A percentile compares a stretch with the other conserved stretches of the same genome.
phyloP scores from a whole-genome alignment of 2,329 filamentous ascomycete genomes.

The Colletotrichum nymphaeae region DNA sequence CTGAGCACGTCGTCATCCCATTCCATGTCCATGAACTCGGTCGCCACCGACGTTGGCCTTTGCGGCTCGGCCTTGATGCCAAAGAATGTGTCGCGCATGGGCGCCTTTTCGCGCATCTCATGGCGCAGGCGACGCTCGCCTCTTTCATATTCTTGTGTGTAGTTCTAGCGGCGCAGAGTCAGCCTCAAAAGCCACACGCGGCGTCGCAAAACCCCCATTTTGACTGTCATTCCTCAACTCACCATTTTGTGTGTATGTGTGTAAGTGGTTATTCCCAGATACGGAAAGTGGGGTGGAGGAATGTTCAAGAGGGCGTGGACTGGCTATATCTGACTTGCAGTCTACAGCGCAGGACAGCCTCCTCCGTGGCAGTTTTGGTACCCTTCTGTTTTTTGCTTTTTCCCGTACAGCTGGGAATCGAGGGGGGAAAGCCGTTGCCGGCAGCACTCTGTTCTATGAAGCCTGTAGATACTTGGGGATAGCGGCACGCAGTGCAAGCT shows the following conservation, averaged over 20 bases:
- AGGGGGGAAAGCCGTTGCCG: conserved; percentile 50
- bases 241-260: conserved; percentile 48
- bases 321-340: conserved; percentile 33
- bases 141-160: conserved; percentile 46
- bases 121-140: conserved; percentile 53
- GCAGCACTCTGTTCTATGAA: conserved; percentile 38
- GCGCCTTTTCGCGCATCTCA: conserved; percentile 65
- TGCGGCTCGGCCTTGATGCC: conserved; percentile 62
- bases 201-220: neutral
- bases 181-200: neutral
- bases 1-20: conserved; percentile 71
- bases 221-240: conserved; percentile 31
- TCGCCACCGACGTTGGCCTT: conserved; percentile 77
- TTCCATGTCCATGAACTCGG: conserved; percentile 83
- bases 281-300: conserved; percentile 22
- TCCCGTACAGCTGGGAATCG: conserved; percentile 2
- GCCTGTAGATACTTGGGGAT: conserved; percentile 4
- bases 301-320: conserved; percentile 19
- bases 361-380: neutral
- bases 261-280: conserved; percentile 27
- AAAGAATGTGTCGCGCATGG: conserved; percentile 70
- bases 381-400: conserved; percentile 37
- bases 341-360: conserved; percentile 28
- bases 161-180: conserved; percentile 44
- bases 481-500: conserved; percentile 15